Evolutionary conservation across 2,329 filamentous ascomycete species (phyloP).

Genomic region (Alternaria brassicicola): DNA sequence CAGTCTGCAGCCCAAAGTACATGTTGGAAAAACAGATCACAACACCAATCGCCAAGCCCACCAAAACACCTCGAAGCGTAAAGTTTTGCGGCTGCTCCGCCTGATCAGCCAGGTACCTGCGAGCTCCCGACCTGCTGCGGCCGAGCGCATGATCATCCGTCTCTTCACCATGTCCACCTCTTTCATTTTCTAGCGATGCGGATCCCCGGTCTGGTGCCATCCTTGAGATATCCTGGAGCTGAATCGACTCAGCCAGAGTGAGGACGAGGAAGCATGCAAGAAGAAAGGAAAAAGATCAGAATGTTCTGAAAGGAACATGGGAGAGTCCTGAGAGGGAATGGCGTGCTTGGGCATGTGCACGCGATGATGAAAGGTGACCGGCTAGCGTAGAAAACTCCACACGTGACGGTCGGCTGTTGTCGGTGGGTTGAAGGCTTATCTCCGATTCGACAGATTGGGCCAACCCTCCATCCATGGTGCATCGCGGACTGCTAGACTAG

Average conservation of each 20-base stretch:
- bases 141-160: conserved; percentile 22
- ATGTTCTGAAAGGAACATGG: conserved; percentile 13
- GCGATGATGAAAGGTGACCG: conserved; percentile 28
- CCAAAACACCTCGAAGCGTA: conserved; percentile 78
- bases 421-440: conserved; percentile 26
- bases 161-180: conserved; percentile 26
- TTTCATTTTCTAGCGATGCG: conserved; percentile 27
- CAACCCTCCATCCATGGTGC: conserved; percentile 30
- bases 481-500: conserved; percentile 18
- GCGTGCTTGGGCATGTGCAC: conserved; percentile 27
- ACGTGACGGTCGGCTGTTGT: conserved; percentile 21
- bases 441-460: conserved; percentile 39
- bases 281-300: neutral
- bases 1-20: conserved; percentile 96
- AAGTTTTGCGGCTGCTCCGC: conserved; percentile 69
- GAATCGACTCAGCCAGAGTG: conserved; percentile 28
- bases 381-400: conserved; percentile 3
- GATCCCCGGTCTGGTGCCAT: conserved; percentile 48
- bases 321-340: conserved; percentile 16
- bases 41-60: conserved; percentile 82
- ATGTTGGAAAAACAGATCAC: conserved; percentile 97
- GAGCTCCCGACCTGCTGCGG: conserved; percentile 23
- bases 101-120: conserved; percentile 36
- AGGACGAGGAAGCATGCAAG: neutral
- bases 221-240: conserved; percentile 26